Evolutionary conservation across 306 rosid species (phyloP), one percentile per base, ranked within the genome.

Genomic region (Prunus campanulata): DNA sequence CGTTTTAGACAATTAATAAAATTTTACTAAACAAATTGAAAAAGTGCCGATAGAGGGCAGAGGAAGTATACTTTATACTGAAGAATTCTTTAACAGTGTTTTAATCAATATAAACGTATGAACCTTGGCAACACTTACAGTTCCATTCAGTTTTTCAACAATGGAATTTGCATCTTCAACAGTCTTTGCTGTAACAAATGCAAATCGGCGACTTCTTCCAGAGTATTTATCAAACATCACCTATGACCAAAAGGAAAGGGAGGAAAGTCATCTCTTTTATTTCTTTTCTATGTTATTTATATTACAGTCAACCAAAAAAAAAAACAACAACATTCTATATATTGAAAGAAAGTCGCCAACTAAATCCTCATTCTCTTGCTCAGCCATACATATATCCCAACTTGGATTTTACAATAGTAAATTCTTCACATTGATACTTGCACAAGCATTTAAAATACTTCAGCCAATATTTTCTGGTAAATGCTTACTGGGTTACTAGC

Each of bases 191-290:
- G 88, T 87, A 46, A 88, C 97, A 83, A 95, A 95, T 50, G 91
- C 98, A 82, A 95, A 95, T 55, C 98, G 91, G 1, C 98, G 96
- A 73, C 97, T 95, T 85, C 96, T 85, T 70, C 91, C 90, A 52
- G 97, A 92, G 86, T 92, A 95, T 78, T 95, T 95, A 68, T 92
- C 97, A 81, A 87, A 90, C 97, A 92, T 92, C 59, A 95, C 98
- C 98, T 95, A 79, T 44, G 32, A 75, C 81, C 57, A 73, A 82
- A 81, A 51, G 7, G 19, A 65, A 65, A 32, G 74, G 9, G 50
- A 35, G 46, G 14, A 56, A 79, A 48, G 70, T 77, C 65, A 72
- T 49, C 18, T 12, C 48, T 2, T 22, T 13, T 62, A 13, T 19
- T 20, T 29, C 11, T 27, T 11, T 61, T 61, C 39, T 27, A 8